These are phyloP conservation scores for Pelargonium fulgidum DNA, from an alignment of 441 rosid species.

Conservation along the genomic window DNA sequence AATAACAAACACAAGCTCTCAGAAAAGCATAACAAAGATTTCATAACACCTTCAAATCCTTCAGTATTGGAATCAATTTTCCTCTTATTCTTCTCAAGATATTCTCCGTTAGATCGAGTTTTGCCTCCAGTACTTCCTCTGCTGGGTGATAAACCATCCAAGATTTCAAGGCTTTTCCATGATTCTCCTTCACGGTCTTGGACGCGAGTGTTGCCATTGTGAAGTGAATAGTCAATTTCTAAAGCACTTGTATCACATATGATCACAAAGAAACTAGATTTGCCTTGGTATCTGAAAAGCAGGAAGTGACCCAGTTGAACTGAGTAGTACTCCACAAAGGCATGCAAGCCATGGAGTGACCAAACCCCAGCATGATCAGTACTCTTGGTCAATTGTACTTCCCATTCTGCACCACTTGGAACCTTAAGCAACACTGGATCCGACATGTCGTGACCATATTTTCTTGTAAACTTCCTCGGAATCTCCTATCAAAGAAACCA, in stretches of 20 bases:
- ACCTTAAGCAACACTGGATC: not conserved
- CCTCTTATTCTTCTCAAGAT: not conserved
- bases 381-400: not conserved
- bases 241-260: conserved; percentile 9
- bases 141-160: no score
- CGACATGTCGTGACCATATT: not conserved
- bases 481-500: not conserved
- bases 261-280: not conserved
- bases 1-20: not conserved
- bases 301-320: conserved; percentile 4
- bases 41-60: not conserved
- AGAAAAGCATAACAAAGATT: not conserved
- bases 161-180: no score
- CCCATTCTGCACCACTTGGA: conserved; percentile 1
- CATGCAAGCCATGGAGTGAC: conserved; percentile 7
- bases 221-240: conserved; percentile 2
- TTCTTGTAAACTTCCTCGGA: not conserved
- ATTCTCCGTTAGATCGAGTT: not conserved
- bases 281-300: conserved; percentile 9
- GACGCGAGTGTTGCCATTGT: no score
- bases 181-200: no score
- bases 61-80: not conserved
- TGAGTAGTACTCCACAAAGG: conserved; percentile 2
- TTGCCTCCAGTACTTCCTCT: not conserved
- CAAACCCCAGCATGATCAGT: not conserved